Evolutionary conservation across 257 asterid genomes (phyloP), one percentile per base, ranked within the genome.

Genomic region (Fraxinus anomala): DNA sequence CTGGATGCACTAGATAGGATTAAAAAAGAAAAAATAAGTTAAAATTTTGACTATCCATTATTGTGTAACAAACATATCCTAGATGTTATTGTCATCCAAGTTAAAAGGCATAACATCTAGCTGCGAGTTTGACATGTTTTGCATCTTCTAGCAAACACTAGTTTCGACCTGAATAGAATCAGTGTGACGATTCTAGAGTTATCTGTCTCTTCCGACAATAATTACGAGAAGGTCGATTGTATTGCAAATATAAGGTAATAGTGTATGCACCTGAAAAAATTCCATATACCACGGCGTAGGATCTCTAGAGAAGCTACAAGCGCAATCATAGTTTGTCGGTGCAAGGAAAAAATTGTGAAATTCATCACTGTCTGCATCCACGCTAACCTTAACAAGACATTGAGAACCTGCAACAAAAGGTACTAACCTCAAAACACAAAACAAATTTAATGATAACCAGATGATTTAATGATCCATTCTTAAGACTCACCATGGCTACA

Each of bases 271-370:
- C 96, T 87, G 85, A 89, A 91, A 73, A 91, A 89, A 75, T 84
- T 91, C 96, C 96, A 91, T 13, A 91, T 28, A 36, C 96, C 90
- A 9, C 96, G 96, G 23, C 92, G 93, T 80, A 89, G 39, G 69
- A 91, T 88, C 84, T 91, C 96, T 11, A 91, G 76, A 78, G 82
- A 76, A 11, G 96, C 91, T 77, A 91, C 77, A 47, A 88, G 82
- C 6, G 87, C 71, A 40, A 68, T 73, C 83, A 82, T 81, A 5
- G 87, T 80, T 81, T 89, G 87, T 23, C 77, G 83, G 44, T 88
- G 91, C 67, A 89, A 73, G 5, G 83, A 78, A 36, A 85, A 82
- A 36, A 86, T 6, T 3, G 79, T 80, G 67, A 91, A 44, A 1
- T 74, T 72, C 84, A 91, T 73, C 76, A 91, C 91, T 21, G 89